phyloP scores from a whole-genome alignment of 139 green algal genomes.

The Closterium sp. region DNA sequence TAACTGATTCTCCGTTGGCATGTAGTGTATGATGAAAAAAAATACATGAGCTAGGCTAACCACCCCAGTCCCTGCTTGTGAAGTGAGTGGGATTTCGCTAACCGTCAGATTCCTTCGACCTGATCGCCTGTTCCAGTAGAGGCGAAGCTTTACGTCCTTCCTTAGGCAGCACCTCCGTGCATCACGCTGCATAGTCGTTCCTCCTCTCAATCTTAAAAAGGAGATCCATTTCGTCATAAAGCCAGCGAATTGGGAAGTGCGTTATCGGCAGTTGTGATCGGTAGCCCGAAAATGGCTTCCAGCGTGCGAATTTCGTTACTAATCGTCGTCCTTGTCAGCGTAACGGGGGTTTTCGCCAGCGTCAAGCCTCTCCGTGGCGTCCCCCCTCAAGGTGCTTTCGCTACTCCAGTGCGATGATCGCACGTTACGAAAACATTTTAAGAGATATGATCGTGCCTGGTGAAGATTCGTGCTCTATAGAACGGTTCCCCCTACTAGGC shows the following conservation, averaged over 20 bases:
- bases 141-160: too few relatives aligned
- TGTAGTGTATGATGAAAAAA: too few relatives aligned
- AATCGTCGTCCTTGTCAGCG: not conserved
- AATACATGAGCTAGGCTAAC: too few relatives aligned
- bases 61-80: too few relatives aligned
- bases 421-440: not conserved
- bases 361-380: not conserved
- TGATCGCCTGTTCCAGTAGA: not conserved
- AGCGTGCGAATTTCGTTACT: not conserved
- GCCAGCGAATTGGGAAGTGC: not conserved
- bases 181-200: not conserved
- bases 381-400: not conserved
- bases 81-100: too few relatives aligned
- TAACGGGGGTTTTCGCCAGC: not conserved
- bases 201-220: not conserved
- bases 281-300: not conserved
- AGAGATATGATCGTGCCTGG: not conserved
- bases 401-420: not conserved
- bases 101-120: not conserved
- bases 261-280: not conserved
- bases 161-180: too few relatives aligned
- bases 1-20: too few relatives aligned
- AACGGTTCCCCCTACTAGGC: too few relatives aligned
- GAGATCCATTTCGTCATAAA: not conserved
- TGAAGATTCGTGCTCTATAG: not conserved